Base-by-base conservation (phyloP, 305 asterid species). In the Rubia balearica region DNA sequence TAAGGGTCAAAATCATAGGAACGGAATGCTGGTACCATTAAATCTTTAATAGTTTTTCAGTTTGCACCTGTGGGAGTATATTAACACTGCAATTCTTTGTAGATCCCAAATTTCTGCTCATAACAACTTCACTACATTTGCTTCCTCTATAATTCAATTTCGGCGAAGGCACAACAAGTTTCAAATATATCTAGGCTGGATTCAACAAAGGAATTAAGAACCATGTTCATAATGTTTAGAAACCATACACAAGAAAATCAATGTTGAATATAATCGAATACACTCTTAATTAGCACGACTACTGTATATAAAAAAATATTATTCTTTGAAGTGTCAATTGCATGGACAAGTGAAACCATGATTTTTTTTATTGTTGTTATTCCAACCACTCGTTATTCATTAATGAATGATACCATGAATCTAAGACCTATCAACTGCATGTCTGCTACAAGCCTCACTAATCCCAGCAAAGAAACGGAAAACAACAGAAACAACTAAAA, bases 161-260 rank as follows among this genome's bases (percentile, higher is more conserved):
- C 33, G 24, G 48, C 2, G 11, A 45, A 51, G 33, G 30, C 14
- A 2, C 10, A 43, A 38, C 1, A 24, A 24, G 40, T 21, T 51
- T 4, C 12, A 45, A 45, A 27, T 57, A 24, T 22, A 67, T 24
- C 70, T 8, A 16, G 6, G 16, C 30, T 11, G 22, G 33, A 12
- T 24, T 24, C 22, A n/a, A 33, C 16, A 4, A 46, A 33, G 27
- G 11, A 65, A 6, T 36, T 65, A 36, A 43, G 14, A 43, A 42
- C 22, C 22, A 64, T 41, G 69, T 43, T 10, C 55, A 5, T 8
- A 51, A n/a, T 16, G 11, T 49, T 38, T 49, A 38, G 62, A 68
- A 33, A 46, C 62, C 61, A 49, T 57, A 68, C 51, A 56, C 40
- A 59, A 55, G 40, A 69, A 69, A n/a, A 38, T 11, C 22, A 27